Evolutionary conservation across 257 asterid genomes (phyloP), one percentile per base, ranked within the genome.

Genomic region (Solanum raphanifolium): DNA sequence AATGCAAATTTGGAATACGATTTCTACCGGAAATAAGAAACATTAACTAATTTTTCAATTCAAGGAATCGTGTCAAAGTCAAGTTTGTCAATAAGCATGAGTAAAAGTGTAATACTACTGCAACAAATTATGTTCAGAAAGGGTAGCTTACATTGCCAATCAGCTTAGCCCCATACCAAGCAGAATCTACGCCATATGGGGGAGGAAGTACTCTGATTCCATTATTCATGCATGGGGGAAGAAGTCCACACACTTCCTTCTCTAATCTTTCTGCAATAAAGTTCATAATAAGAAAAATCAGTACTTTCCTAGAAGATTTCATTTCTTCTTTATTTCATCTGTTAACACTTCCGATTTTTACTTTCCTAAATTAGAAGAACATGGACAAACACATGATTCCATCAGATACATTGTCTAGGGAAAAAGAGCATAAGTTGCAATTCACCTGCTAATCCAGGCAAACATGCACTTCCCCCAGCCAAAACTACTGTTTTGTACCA

Each of bases 401-500:
- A 72, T 89, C 71, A 72, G 73, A 68, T 69, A 31, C 58, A 74
- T 79, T 34, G 43, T 35, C 27, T 7, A 91, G 68, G 66, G 23
- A 72, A 79, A 78, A 84, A 81, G 87, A 86, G 36, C 84, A 32
- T 41, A 39, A 36, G 75, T 31, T 87, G 83, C 88, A 48, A 71
- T 65, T 88, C 62, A 95, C 99, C 99, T 94, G 99, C 94, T 91
- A 97, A 92, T 90, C 99, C 99, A 34, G 98, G 99, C 92, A 97
- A 93, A 87, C 99, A 97, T 72, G 99, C 98, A 87, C 91, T 93
- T 89, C 99, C 99, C 25, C 99, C 99, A 2, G 98, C 87, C 90
- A 97, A 88, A 9, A 97, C 98, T 71, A 97, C 92, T 32, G 98
- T 95, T 92, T 91, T 95, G 90, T 92, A 95, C 99, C 99, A 97